Base-by-base conservation (phyloP, 345 rosid species). In the Populus tremula region DNA sequence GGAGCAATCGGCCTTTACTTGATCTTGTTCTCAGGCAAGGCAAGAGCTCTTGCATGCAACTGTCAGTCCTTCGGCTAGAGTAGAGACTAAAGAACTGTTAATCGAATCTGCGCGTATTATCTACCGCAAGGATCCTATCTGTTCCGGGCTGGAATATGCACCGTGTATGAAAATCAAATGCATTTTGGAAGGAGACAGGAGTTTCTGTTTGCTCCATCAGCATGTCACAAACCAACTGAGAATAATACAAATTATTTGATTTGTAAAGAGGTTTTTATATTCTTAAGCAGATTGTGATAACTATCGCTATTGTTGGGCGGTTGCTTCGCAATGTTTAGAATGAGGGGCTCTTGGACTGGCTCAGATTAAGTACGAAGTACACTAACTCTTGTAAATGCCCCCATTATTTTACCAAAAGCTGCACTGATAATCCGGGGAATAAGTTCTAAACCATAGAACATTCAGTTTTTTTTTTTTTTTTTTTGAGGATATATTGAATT, bases 361-460 rank as follows among this genome's bases (percentile, higher is more conserved):
- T 84, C 85, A 71, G 87, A 62, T 85, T 89, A 90, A 29, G 69
- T 10, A n/a, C 84, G 72, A 38, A 95, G 88, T 67, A 93, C 81
- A 56, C 98, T 91, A 43, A 91, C 86, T 87, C 87, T 93, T 23
- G 90, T 84, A 72, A 93, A 87, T n/a, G 92, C 87, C 49, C 86
- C 86, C 97, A 93, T 93, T 69, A 86, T 88, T 82, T 86, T 79
- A 29, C 99, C 77, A 77, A 91, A 95, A 49, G 98, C 94, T 91
- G 81, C 67, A 78, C 56, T 71, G 69, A 78, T 45, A 59, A 27
- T 80, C 35, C 35, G 25, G 50, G 50, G 50, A 14, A 45, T 45
- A 45, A 45, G 18, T 14, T 45, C 0, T 45, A 45, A 45, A 45
- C 50, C 50, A 45, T 45, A 14, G 0, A 45, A 45, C 4, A 13